Percentiles rank a stretch among this genome's conserved stretches.
These are phyloP conservation scores for Phaeodactylum tricornutum DNA, from an alignment of 108 stramenopile genomes.

Conservation along the genomic window DNA sequence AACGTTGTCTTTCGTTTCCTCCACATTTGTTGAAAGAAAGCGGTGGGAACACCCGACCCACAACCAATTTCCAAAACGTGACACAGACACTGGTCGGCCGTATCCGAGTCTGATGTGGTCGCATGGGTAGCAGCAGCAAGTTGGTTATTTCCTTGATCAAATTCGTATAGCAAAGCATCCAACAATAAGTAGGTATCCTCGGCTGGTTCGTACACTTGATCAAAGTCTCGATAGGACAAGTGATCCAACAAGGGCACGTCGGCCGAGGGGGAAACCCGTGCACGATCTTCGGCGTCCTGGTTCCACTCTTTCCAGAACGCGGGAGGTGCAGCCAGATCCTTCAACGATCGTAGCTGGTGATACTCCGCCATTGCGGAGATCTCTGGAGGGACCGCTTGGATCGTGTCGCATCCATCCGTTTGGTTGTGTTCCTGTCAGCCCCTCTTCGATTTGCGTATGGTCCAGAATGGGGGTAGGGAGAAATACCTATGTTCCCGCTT, in stretches of 20 bases:
- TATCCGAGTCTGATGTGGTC: neutral
- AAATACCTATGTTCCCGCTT: too few relatives aligned
- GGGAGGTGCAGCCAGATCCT: neutral
- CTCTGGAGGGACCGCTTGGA: too few relatives aligned
- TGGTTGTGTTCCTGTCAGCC: too few relatives aligned
- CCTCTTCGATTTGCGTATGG: too few relatives aligned
- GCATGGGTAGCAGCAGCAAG: neutral
- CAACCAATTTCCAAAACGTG: slow-evolving; percentile 72
- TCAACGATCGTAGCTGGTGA: slow-evolving; percentile 21
- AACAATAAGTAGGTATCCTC: slow-evolving; percentile 84
- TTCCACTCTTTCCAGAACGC: slow-evolving; percentile 52
- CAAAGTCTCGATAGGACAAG: slow-evolving; percentile 54
- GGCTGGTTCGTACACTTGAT: slow-evolving; percentile 79
- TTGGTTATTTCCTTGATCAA: slow-evolving; percentile 12
- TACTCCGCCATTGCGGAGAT: slow-evolving; percentile 27
- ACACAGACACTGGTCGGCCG: neutral
- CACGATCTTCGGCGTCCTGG: slow-evolving; percentile 38
- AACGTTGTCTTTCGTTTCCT: slow-evolving; percentile 2
- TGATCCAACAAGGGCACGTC: slow-evolving; percentile 65
- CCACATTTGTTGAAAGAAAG: slow-evolving; percentile 23
- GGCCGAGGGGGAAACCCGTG: slow-evolving; percentile 31
- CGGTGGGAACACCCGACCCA: slow-evolving; percentile 66
- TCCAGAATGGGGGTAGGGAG: too few relatives aligned
- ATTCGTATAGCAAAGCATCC: slow-evolving; percentile 64
- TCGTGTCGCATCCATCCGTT: too few relatives aligned